Conservation (phyloP, 2,329 filamentous ascomycete species). For the Colletotrichum sojae region DNA sequence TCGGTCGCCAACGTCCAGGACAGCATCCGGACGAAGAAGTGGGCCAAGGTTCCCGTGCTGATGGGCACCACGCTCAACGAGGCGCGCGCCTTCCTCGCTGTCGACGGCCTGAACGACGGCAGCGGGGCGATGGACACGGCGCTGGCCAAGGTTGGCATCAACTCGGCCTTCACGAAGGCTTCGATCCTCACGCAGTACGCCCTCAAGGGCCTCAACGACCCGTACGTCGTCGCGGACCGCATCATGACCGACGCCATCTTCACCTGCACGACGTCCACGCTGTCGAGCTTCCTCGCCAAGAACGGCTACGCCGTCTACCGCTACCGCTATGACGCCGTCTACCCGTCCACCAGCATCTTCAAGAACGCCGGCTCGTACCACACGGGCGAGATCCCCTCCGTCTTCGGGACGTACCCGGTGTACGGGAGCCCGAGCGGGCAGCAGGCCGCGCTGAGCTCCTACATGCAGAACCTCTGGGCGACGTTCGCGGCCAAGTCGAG, state of each 20-base stretch:
- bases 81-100: slow-evolving; percentile 26
- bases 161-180: slow-evolving; percentile 11
- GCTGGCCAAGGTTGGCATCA: slow-evolving; percentile 11
- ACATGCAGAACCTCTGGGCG: slow-evolving; percentile 33
- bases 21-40: slow-evolving; percentile 26
- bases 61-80: slow-evolving; percentile 34
- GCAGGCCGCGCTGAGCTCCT: slow-evolving; percentile 25
- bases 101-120: background rate
- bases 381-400: slow-evolving; percentile 37
- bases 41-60: slow-evolving; percentile 35
- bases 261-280: slow-evolving; percentile 26
- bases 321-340: slow-evolving; percentile 33
- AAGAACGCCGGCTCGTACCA: slow-evolving; percentile 36
- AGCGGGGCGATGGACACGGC: background rate
- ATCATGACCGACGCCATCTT: slow-evolving; percentile 36
- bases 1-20: slow-evolving; percentile 20
- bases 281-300: slow-evolving; percentile 15
- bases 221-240: slow-evolving; percentile 6
- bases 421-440: slow-evolving; percentile 23
- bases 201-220: slow-evolving; percentile 2
- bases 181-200: slow-evolving; percentile 9
- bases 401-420: slow-evolving; percentile 31
- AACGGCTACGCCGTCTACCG: slow-evolving; percentile 31
- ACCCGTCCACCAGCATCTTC: slow-evolving; percentile 31
- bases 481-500: slow-evolving; percentile 32